Evolutionary conservation across 371 early-diverging fungal genomes (phyloP).

Genomic region (Saksenaea oblongispora): DNA sequence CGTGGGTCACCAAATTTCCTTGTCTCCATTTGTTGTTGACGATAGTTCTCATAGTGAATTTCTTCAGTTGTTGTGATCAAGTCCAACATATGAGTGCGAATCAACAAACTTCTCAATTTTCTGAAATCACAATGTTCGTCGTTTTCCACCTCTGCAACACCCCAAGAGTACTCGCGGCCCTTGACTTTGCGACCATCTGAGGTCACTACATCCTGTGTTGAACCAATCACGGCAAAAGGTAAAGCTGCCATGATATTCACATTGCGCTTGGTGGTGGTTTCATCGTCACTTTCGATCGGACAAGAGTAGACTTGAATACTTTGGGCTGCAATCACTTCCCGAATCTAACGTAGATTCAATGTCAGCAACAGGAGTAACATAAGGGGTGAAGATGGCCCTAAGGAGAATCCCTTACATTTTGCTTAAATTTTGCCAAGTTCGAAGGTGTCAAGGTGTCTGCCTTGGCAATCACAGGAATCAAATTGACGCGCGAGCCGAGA

Average conservation of each 20-base stretch:
- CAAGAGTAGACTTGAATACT: constrained; percentile 75
- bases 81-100: constrained; percentile 92
- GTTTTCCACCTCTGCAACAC: constrained; percentile 89
- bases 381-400: neutral
- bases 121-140: constrained; percentile 89
- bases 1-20: constrained; percentile 80
- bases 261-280: constrained; percentile 73
- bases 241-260: constrained; percentile 80
- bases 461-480: constrained; percentile 81
- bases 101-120: constrained; percentile 88
- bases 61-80: constrained; percentile 87
- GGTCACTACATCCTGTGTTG: constrained; percentile 75
- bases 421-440: constrained; percentile 79
- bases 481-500: constrained; percentile 79
- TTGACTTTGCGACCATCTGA: constrained; percentile 72
- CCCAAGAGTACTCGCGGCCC: constrained; percentile 93
- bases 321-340: constrained; percentile 73
- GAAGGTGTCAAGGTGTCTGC: constrained; percentile 70
- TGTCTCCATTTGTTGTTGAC: constrained; percentile 77
- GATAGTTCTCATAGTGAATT: constrained; percentile 86
- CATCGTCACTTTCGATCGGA: constrained; percentile 83
- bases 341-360: constrained; percentile 45
- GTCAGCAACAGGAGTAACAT: constrained; percentile 5
- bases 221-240: constrained; percentile 94
- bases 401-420: constrained; percentile 44